Percentiles rank a stretch among this genome's conserved stretches.
Evolutionary conservation across 2,329 filamentous ascomycete genomes (phyloP).

Genomic region (Paecilomyces variotii): DNA sequence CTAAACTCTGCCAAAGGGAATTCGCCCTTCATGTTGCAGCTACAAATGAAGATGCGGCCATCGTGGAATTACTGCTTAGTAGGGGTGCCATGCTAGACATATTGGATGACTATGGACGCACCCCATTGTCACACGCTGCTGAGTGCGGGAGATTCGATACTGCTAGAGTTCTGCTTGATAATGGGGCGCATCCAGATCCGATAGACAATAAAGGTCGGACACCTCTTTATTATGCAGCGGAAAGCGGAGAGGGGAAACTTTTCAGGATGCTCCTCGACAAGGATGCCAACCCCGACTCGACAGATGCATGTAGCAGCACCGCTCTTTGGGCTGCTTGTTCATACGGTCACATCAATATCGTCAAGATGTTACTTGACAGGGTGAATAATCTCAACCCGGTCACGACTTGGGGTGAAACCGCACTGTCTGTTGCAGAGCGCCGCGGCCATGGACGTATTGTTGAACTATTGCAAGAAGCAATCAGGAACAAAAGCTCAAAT

Average conservation of each 20-base stretch:
- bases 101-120: background rate
- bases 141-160: background rate
- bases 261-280: constrained; percentile 3
- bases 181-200: background rate
- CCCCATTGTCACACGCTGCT: background rate
- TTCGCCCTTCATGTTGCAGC: background rate
- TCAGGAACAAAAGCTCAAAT: background rate
- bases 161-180: background rate
- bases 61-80: background rate
- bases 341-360: background rate
- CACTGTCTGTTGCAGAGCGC: background rate
- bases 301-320: background rate
- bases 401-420: background rate
- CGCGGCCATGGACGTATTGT: background rate
- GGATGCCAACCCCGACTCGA: constrained; percentile 1
- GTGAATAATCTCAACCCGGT: background rate
- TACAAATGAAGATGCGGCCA: background rate
- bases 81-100: background rate
- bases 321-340: background rate
- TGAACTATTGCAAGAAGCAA: background rate
- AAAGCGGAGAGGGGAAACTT: background rate
- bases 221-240: background rate
- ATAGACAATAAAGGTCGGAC: background rate
- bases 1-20: background rate
- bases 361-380: background rate